Evolutionary conservation across 1,139 yeast species (phyloP).

Genomic region (Kazachstania sp.): DNA sequence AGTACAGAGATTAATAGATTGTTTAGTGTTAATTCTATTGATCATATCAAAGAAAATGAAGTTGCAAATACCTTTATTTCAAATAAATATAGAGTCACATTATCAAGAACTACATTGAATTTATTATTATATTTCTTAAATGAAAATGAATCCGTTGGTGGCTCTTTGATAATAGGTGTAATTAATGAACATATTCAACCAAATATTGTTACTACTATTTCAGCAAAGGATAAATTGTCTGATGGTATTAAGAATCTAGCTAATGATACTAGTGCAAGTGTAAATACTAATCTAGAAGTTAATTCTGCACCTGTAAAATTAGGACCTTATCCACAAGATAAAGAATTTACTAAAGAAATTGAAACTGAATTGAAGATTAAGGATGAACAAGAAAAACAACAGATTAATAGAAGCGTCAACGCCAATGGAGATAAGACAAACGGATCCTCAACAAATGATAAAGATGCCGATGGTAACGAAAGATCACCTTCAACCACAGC

Average conservation of each 20-base stretch:
- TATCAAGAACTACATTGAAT: constrained; percentile 80
- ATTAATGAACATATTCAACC: constrained; percentile 82
- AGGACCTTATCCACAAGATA: constrained; percentile 78
- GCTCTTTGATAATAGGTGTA: constrained; percentile 74
- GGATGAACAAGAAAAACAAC: constrained; percentile 44
- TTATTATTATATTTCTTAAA: constrained; percentile 76
- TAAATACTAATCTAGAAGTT: constrained; percentile 41
- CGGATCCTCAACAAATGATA: not conserved
- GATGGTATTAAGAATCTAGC: constrained; percentile 27
- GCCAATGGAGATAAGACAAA: not conserved
- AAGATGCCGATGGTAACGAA: constrained; percentile 1
- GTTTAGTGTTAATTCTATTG: constrained; percentile 66
- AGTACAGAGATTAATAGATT: constrained; percentile 67
- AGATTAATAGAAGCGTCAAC: constrained; percentile 2
- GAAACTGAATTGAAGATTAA: constrained; percentile 73
- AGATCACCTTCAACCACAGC: not conserved
- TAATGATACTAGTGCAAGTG: constrained; percentile 42
- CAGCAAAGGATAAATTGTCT: constrained; percentile 25
- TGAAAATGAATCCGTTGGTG: constrained; percentile 90
- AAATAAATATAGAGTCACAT: constrained; percentile 64
- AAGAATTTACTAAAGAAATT: constrained; percentile 75
- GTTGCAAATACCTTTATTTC: constrained; percentile 65
- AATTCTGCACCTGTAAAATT: constrained; percentile 67
- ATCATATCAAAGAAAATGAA: constrained; percentile 75
- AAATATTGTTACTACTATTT: constrained; percentile 34